phyloP scores from a whole-genome alignment of 305 asterid genomes.

The Striga hermonthica region DNA sequence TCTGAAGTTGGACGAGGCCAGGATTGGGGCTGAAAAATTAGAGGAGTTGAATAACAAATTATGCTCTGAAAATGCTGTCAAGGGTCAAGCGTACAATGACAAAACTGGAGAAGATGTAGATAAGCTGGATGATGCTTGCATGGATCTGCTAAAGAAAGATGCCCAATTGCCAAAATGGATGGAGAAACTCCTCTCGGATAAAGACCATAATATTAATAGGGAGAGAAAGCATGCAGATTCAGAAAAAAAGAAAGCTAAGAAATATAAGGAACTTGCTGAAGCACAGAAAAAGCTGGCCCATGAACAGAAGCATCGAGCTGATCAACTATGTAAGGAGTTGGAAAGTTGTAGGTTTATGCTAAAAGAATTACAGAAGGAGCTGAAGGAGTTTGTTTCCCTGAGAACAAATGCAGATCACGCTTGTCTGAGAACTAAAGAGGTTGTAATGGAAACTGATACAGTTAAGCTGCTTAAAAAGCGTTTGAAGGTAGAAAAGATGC shows the following conservation, averaged over 20 bases:
- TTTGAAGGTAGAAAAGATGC: constrained; percentile 65
- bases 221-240: constrained; percentile 51
- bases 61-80: constrained; percentile 37
- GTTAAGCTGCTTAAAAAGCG: constrained; percentile 54
- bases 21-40: constrained; percentile 37
- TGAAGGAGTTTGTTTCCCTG: constrained; percentile 45
- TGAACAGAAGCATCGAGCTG: constrained; percentile 55
- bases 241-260: constrained; percentile 54
- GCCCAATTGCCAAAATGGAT: constrained; percentile 32
- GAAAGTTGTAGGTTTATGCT: constrained; percentile 51
- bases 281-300: constrained; percentile 46
- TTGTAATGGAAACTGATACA: constrained; percentile 44
- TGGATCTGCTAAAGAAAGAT: constrained; percentile 36
- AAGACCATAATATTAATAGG: constrained; percentile 37
- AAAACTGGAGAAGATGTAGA: constrained; percentile 27
- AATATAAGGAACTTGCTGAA: constrained; percentile 53
- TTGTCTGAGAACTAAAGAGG: constrained; percentile 32
- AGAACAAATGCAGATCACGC: constrained; percentile 32
- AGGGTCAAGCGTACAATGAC: constrained; percentile 30
- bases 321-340: constrained; percentile 48
- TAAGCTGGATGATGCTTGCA: constrained; percentile 29
- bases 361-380: constrained; percentile 50
- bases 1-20: constrained; percentile 57
- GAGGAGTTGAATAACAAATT: constrained; percentile 41
- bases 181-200: constrained; percentile 42